Evolutionary conservation across 2,329 filamentous ascomycete species (phyloP).

Genomic region (Neodidymelliopsis sp.): DNA sequence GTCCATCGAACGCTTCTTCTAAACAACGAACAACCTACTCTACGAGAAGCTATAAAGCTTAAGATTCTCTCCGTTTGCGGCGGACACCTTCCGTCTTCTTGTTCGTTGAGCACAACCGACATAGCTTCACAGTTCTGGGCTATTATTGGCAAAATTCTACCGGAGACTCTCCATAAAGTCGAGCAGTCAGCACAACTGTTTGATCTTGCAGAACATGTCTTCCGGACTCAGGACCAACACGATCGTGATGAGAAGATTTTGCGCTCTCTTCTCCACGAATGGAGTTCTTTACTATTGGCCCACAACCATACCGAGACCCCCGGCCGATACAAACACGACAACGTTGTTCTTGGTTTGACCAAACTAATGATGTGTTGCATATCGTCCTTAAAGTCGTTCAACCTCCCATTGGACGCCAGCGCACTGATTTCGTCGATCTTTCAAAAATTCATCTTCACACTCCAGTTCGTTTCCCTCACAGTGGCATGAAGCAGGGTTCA

Average conservation of each 20-base stretch:
- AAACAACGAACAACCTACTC: slow-evolving; percentile 24
- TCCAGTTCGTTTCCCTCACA: slow-evolving; percentile 27
- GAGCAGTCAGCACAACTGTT: slow-evolving; percentile 45
- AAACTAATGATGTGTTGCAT: slow-evolving; percentile 50
- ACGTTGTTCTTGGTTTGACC: slow-evolving; percentile 50
- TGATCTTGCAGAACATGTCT: slow-evolving; percentile 45
- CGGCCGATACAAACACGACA: slow-evolving; percentile 46
- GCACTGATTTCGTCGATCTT: slow-evolving; percentile 43
- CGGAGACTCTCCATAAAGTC: slow-evolving; percentile 31
- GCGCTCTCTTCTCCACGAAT: slow-evolving; percentile 36
- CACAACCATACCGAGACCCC: slow-evolving; percentile 46
- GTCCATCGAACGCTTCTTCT: slow-evolving; percentile 46
- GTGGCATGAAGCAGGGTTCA: too few relatives aligned
- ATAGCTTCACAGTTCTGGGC: slow-evolving; percentile 46
- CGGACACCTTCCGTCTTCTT: slow-evolving; percentile 44
- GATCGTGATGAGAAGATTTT: slow-evolving; percentile 42
- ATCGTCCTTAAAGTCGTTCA: slow-evolving; percentile 51
- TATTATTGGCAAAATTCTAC: slow-evolving; percentile 41
- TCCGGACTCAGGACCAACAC: slow-evolving; percentile 45
- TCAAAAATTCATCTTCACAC: slow-evolving; percentile 46
- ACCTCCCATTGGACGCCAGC: slow-evolving; percentile 45
- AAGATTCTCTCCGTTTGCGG: slow-evolving; percentile 47
- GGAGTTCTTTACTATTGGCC: slow-evolving; percentile 44
- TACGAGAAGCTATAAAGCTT: slow-evolving; percentile 38
- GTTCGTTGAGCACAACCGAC: slow-evolving; percentile 37